Evolutionary conservation across 1,284 basidiomycete species (phyloP), one percentile per base, ranked within the genome.

Genomic region (Xanthoconium separans): DNA sequence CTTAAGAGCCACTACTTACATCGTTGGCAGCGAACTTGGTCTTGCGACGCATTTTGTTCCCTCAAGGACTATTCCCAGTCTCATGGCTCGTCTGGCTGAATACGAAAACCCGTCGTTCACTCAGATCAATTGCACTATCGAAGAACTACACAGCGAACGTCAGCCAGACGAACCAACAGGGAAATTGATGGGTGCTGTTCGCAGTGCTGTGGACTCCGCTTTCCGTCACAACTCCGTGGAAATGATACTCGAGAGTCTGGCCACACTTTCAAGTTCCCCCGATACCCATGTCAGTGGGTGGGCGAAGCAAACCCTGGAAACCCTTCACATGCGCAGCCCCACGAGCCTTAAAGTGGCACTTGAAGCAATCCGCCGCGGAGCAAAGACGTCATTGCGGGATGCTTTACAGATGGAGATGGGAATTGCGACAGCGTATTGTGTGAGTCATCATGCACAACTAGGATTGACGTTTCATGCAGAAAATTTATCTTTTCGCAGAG

Each of bases 11-110:
- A 39, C 53, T 27, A 24, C 40, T 57, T 59, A 56, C 37, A 36
- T 47, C 33, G 44, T 16, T 48, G 36, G 27, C 57, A 95, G 91
- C 65, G 91, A 95, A 62, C 83, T 89, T 61, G 94, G 95, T 36
- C 80, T 97, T 61, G 94, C 95, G 2, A 96, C 95, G 2, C 95
- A 98, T 73, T 97, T 81, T 66, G 82, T 96, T 52, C 85, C 91
- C 6, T 86, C 91, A 27, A 77, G 85, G 52, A 80, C 87, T 40
- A 75, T 97, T 31, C 82, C 87, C 12, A 79, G 79, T 40, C 81
- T 97, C 36, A 70, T 88, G 52, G 77, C 83, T 53, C 75, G 80
- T 54, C 70, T 92, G 54, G 76, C 84, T 8, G 75, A 80, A 51
- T 69, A 92, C 58, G 81, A 91, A 56, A 66, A 79, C 62, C 71